phyloP scores from a whole-genome alignment of 2,329 filamentous ascomycete species.

The Penicillium capsulatum region DNA sequence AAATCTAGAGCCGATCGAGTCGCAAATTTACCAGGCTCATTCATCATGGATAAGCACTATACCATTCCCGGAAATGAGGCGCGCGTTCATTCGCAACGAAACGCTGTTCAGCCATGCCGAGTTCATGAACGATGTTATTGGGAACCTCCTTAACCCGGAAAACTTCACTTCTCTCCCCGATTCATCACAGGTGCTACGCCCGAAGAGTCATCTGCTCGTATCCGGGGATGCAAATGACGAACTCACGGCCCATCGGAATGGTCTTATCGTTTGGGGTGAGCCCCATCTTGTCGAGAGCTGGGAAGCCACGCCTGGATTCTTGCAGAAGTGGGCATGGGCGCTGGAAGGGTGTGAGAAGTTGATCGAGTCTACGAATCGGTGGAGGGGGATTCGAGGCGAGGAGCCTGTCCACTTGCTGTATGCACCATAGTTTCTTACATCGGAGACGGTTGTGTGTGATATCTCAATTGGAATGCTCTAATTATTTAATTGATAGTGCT shows the following conservation, averaged over 20 bases:
- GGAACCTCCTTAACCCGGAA: not conserved
- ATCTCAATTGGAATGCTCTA: too few species aligned
- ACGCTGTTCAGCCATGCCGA: slow-evolving; percentile 11
- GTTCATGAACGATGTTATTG: slow-evolving; percentile 12
- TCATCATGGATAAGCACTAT: slow-evolving; percentile 19
- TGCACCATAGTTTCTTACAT: too few species aligned
- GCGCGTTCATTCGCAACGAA: slow-evolving; percentile 17
- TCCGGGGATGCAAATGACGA: slow-evolving; percentile 13
- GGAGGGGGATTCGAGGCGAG: slow-evolving; percentile 8
- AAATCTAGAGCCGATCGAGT: slow-evolving; percentile 10
- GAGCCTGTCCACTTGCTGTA: slow-evolving; percentile 3
- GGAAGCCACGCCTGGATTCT: slow-evolving; percentile 19
- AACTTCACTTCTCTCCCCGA: not conserved
- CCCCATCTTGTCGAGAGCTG: slow-evolving; percentile 12
- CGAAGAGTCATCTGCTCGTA: not conserved
- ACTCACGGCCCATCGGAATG: slow-evolving; percentile 9
- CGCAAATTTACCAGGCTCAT: slow-evolving; percentile 16
- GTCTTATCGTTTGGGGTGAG: slow-evolving; percentile 19
- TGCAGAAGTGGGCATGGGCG: slow-evolving; percentile 18
- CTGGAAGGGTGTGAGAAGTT: slow-evolving; percentile 17
- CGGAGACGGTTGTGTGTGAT: too few species aligned
- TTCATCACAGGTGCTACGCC: too few species aligned
- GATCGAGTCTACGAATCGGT: slow-evolving; percentile 13
- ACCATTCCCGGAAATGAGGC: slow-evolving; percentile 17
- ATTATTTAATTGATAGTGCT: too few species aligned